Conservation (phyloP, 2,329 filamentous ascomycete genomes). For the Aspergillus latus region DNA sequence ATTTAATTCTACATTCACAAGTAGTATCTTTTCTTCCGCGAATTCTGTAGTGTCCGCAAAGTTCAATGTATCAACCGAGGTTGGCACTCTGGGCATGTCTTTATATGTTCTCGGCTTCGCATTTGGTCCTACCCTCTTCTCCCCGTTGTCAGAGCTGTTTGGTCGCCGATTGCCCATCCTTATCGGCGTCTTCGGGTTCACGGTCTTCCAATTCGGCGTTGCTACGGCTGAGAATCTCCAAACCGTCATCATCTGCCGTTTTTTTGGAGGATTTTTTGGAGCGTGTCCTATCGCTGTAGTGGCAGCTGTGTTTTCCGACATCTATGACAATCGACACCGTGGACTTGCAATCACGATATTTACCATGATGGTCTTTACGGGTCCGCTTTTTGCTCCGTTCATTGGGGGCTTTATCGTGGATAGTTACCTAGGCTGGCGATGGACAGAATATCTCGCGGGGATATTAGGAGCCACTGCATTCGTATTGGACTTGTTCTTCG, state of each 20-base stretch:
- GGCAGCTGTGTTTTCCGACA: slow-evolving; percentile 36
- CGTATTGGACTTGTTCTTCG: slow-evolving; percentile 18
- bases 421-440: slow-evolving; percentile 41
- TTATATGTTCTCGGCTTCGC: slow-evolving; percentile 24
- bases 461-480: slow-evolving; percentile 33
- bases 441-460: slow-evolving; percentile 42
- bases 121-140: slow-evolving; percentile 35
- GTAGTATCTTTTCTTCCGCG: slow-evolving; percentile 70
- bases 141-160: slow-evolving; percentile 44
- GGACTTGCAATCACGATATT: slow-evolving; percentile 32
- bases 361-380: slow-evolving; percentile 38
- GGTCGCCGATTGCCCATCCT: slow-evolving; percentile 44
- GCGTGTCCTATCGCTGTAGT: slow-evolving; percentile 40
- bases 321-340: slow-evolving; percentile 5
- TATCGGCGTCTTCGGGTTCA: slow-evolving; percentile 40
- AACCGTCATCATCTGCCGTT: slow-evolving; percentile 39
- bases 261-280: slow-evolving; percentile 46
- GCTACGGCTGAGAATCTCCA: slow-evolving; percentile 40
- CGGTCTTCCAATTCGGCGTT: slow-evolving; percentile 44
- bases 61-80: slow-evolving; percentile 18
- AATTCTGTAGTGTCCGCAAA: slow-evolving; percentile 10
- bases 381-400: slow-evolving; percentile 41
- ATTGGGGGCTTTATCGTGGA: slow-evolving; percentile 39
- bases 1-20: slow-evolving; percentile 54
- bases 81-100: slow-evolving; percentile 17